A percentile compares a stretch with the other conserved stretches of the same genome.
Conservation (phyloP, 2,329 filamentous ascomycete species). For the Microsporum canis region DNA sequence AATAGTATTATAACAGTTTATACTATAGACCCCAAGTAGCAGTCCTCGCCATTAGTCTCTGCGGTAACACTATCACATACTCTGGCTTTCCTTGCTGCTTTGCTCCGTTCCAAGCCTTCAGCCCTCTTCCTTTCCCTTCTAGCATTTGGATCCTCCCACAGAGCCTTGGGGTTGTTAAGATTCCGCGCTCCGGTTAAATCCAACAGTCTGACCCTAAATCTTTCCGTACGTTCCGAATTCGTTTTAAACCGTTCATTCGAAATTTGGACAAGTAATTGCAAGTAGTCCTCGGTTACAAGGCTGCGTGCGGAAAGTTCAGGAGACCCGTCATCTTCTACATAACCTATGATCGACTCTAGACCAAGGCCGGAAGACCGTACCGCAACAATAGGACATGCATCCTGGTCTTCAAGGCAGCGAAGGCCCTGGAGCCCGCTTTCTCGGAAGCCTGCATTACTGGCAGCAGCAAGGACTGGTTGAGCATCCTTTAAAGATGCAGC, state of each 20-base stretch:
- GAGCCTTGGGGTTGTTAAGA: constrained; percentile 6
- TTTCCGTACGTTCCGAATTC: constrained; percentile 31
- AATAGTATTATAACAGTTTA: background rate
- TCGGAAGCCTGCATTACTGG: constrained; percentile 71
- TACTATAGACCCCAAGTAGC: background rate
- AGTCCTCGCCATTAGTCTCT: background rate
- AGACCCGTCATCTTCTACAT: constrained; percentile 19
- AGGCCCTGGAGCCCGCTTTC: constrained; percentile 68
- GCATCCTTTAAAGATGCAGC: constrained; percentile 64
- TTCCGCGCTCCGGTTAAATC: constrained; percentile 14
- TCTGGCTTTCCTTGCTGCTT: constrained; percentile 8
- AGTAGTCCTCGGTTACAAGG: constrained; percentile 55
- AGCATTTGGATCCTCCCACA: constrained; percentile 30
- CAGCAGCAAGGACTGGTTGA: constrained; percentile 62
- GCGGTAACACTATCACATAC: background rate
- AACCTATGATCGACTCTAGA: constrained; percentile 71
- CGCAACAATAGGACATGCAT: constrained; percentile 62
- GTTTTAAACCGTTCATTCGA: constrained; percentile 50
- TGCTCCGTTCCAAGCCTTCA: constrained; percentile 31
- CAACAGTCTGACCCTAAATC: constrained; percentile 26
- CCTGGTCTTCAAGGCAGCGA: constrained; percentile 37
- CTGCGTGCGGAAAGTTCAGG: constrained; percentile 33
- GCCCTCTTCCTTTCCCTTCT: constrained; percentile 32
- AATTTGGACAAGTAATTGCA: constrained; percentile 55
- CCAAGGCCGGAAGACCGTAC: constrained; percentile 72